Conservation (phyloP, 257 asterid species). For the Striga asiatica region DNA sequence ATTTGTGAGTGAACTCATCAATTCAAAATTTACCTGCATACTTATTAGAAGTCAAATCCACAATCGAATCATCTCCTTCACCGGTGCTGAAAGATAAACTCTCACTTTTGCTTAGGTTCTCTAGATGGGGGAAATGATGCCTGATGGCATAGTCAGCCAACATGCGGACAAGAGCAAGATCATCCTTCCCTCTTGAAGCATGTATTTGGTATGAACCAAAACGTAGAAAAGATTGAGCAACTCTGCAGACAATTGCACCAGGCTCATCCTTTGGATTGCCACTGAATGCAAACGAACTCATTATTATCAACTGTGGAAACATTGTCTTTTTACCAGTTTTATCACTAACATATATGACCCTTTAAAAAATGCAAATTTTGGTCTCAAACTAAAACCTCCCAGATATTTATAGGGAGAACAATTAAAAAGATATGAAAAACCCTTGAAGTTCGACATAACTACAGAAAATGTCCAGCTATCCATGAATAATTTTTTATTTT, state of each 20-base stretch:
- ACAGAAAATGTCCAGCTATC: too few relatives aligned
- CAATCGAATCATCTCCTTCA: slow-evolving; percentile 67
- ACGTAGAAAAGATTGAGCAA: slow-evolving; percentile 83
- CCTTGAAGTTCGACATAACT: too few relatives aligned
- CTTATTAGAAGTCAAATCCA: slow-evolving; percentile 93
- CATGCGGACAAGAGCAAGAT: slow-evolving; percentile 60
- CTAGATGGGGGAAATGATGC: slow-evolving; percentile 82
- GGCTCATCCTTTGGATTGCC: slow-evolving; percentile 97
- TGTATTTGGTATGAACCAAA: slow-evolving; percentile 96
- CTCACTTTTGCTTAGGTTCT: slow-evolving; percentile 70
- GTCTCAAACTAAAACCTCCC: too few relatives aligned
- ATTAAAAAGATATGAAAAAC: too few relatives aligned
- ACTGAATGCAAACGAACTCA: slow-evolving; percentile 37
- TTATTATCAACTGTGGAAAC: slow-evolving; percentile 5
- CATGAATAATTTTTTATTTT: too few relatives aligned
- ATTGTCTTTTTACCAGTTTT: slow-evolving; percentile 9
- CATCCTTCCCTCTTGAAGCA: slow-evolving; percentile 75
- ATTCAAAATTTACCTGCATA: slow-evolving; percentile 56
- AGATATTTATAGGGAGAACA: too few relatives aligned
- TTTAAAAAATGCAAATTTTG: too few relatives aligned
- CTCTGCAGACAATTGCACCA: slow-evolving; percentile 95
- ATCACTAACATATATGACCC: too few relatives aligned
- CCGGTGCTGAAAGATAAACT: slow-evolving; percentile 77
- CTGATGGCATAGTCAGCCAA: slow-evolving; percentile 79
- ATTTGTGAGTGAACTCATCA: slow-evolving; percentile 10